Conservation (phyloP, 305 asterid species). For the Plantago coronopus region DNA sequence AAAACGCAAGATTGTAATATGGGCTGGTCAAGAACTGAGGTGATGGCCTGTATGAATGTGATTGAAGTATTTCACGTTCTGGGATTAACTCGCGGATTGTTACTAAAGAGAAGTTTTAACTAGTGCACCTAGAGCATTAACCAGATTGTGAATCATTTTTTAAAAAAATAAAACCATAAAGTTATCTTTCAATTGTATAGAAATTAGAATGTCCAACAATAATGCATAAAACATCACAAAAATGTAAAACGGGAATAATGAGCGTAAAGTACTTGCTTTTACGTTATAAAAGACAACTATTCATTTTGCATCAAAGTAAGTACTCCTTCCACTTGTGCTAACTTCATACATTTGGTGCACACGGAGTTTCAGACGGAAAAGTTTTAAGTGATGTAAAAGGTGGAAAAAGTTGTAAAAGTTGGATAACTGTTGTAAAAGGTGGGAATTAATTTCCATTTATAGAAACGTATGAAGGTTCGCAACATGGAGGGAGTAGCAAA, state of each 20-base stretch:
- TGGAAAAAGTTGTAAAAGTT: no score
- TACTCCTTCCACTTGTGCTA: background rate
- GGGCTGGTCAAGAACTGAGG: background rate
- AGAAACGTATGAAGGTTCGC: no score
- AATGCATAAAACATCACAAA: background rate
- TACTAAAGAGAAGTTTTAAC: background rate
- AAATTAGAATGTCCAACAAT: background rate
- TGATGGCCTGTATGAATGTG: background rate
- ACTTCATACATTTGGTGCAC: no score
- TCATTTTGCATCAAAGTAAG: background rate
- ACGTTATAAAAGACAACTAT: background rate
- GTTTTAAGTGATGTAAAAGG: no score
- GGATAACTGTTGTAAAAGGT: no score
- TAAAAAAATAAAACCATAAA: no score
- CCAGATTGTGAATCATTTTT: background rate
- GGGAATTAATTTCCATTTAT: no score
- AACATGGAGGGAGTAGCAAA: no score
- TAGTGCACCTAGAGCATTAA: background rate
- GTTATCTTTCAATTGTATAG: background rate
- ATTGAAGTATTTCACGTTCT: background rate
- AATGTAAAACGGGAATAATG: background rate
- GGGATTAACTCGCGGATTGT: background rate
- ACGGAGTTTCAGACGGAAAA: no score
- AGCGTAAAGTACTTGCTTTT: background rate
- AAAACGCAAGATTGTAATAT: background rate